Conservation (phyloP, 106 monocot genomes). For the Acanthochlamys bracteata region DNA sequence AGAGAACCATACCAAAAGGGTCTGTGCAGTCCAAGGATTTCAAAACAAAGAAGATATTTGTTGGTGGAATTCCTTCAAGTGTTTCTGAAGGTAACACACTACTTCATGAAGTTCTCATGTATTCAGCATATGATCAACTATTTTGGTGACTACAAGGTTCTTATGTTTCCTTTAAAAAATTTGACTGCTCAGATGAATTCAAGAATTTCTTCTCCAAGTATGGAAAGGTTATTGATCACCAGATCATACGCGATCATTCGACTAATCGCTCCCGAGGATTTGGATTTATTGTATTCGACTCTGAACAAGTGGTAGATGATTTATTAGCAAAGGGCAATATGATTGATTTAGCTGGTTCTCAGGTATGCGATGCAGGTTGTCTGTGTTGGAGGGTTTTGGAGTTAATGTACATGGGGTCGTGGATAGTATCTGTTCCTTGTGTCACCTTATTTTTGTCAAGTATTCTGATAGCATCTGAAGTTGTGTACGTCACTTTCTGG, state of each 20-base stretch:
- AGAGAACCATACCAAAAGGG: slow-evolving; percentile 95
- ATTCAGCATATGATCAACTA: not conserved
- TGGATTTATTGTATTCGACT: slow-evolving; percentile 86
- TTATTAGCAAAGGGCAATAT: slow-evolving; percentile 83
- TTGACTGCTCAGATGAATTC: slow-evolving; percentile 58
- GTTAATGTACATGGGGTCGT: not conserved
- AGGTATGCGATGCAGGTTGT: slow-evolving; percentile 41
- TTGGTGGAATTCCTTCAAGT: slow-evolving; percentile 80
- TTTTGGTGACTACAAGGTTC: not conserved
- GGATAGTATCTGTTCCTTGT: not conserved
- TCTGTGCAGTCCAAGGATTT: slow-evolving; percentile 59
- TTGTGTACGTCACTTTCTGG: not conserved
- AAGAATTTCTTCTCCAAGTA: slow-evolving; percentile 71
- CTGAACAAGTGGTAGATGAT: slow-evolving; percentile 75
- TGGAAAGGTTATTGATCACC: slow-evolving; percentile 76
- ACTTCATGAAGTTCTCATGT: not conserved
- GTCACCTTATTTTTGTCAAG: not conserved
- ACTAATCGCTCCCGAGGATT: slow-evolving; percentile 87
- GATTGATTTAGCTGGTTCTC: slow-evolving; percentile 79
- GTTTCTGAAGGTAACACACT: slow-evolving; percentile 45
- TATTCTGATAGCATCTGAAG: not conserved
- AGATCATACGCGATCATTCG: slow-evolving; percentile 81
- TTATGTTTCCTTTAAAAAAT: slow-evolving; percentile 4
- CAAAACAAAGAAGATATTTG: slow-evolving; percentile 96
- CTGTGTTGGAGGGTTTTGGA: not conserved